Evolutionary conservation across 805 yeast genomes (phyloP), one percentile per base, ranked within the genome.

Genomic region (Tetrapisispora arboricola): DNA sequence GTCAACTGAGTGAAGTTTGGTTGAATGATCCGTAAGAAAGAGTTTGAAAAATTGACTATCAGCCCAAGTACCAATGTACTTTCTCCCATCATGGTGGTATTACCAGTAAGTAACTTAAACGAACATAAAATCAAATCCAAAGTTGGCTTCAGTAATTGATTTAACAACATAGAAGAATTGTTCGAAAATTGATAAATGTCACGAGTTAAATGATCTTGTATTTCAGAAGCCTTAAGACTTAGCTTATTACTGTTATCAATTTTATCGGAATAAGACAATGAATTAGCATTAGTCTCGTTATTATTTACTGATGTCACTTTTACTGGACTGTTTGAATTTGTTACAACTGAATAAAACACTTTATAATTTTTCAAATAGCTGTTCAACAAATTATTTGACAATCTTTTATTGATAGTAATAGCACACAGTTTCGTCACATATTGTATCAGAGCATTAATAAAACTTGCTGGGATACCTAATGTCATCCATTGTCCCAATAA

Each of bases 1-100:
- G 92, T 82, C 36, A 84, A 67, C 54, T 73, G 81, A 13, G 95
- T 88, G 55, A 88, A 88, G 37, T 92, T 92, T 16, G 97, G 97
- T 3, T 95, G 84, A 50, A 87, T 75, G 39, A 84, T 66, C 49
- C 80, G 72, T 50, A 88, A 65, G 30, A 82, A 65, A 21, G 78
- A 69, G 3, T 95, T 85, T 26, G 95, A 84, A 26, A 80, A 61
- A 55, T 85, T 92, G 3, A 94, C 86, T 40, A 88, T 67, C 36
- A 84, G 54, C 1, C 95, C 95, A 24, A 88, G 68, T 2, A 83
- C 72, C 36, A 88, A 57, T 0, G 86, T 81, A 6, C 88, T 88
- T 60, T 83, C 94, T 4, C 88, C 71, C 54, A 68, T 65, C 36
- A 67, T 66, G 19, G 60, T 56, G 36, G 65, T 63, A 16, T 63